phyloP scores from a whole-genome alignment of 768 basidiomycete species.

The Tylopilus rubrobrunneus region DNA sequence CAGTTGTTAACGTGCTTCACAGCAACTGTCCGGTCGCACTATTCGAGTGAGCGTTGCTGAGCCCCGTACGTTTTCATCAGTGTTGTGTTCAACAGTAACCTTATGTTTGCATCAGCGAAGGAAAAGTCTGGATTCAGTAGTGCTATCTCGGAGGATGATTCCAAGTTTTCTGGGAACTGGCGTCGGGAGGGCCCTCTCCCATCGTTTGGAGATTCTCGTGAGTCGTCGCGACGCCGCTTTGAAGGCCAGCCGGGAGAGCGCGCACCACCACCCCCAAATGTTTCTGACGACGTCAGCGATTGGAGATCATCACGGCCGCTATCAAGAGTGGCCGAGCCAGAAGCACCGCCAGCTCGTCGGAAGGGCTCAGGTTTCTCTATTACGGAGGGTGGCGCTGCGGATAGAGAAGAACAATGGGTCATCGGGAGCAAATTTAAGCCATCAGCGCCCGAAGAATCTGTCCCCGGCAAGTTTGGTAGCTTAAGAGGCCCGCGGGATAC shows the following conservation, averaged over 20 bases:
- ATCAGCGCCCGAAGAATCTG: constrained; percentile 38
- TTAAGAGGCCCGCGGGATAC: constrained; percentile 44
- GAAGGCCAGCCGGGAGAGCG: constrained; percentile 49
- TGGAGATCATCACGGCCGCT: constrained; percentile 63
- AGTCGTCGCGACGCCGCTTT: constrained; percentile 61
- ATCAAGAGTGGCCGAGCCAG: constrained; percentile 42
- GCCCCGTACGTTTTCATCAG: constrained; percentile 64
- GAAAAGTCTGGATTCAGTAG: constrained; percentile 61
- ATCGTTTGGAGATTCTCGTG: constrained; percentile 56
- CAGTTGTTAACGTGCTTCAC: not conserved
- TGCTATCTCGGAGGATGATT: constrained; percentile 55
- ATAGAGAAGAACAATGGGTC: constrained; percentile 75
- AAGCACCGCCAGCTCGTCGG: constrained; percentile 46
- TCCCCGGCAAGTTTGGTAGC: constrained; percentile 41
- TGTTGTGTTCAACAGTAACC: constrained; percentile 1
- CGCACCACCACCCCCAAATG: constrained; percentile 41
- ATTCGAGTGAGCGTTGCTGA: constrained; percentile 95
- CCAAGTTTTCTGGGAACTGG: constrained; percentile 85
- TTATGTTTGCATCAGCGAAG: constrained; percentile 53
- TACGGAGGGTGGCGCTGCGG: constrained; percentile 52
- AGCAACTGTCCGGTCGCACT: constrained; percentile 74
- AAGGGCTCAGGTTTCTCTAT: constrained; percentile 55
- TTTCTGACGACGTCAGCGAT: constrained; percentile 61
- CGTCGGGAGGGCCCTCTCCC: constrained; percentile 84
- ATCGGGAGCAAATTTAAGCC: constrained; percentile 75